Base-by-base conservation (phyloP, 129 eudicot genomes). In the Heracleum sosnowskyi region DNA sequence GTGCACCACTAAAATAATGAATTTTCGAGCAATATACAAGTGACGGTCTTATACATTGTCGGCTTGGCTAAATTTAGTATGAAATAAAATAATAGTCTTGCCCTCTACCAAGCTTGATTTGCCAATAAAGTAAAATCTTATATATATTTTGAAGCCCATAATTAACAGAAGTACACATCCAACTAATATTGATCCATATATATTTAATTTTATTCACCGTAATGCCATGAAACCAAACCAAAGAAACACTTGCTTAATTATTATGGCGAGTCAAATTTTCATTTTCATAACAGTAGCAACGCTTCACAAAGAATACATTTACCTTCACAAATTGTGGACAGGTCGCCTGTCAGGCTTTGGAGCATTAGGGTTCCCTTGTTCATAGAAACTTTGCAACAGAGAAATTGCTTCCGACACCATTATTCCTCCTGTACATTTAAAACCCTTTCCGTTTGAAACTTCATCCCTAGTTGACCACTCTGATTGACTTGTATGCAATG, bases 91-190 rank as follows among this genome's bases (percentile, higher is more conserved):
- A 83, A 91, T 93, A 95, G 64, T 89, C 75, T n/a, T n/a, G n/a
- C n/a, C 98, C 97, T 84, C 95, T 87, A 7, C 97, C 97, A 77
- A 93, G 31, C 84, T 93, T 93, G 84, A 91, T 93, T 97, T 91
- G 88, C 29, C 74, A 82, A 34, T 57, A 3, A 64, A 79, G 34
- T 15, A 51, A 51, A 76, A 51, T 41, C 42, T 75, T 69, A 75
- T 29, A 4, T 1, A 26, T 39, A n/a, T n/a, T n/a, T n/a, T n/a
- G n/a, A n/a, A n/a, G n/a, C n/a, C n/a, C n/a, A n/a, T n/a, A n/a
- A n/a, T n/a, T n/a, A n/a, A n/a, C n/a, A n/a, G n/a, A n/a, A n/a
- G n/a, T n/a, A n/a, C n/a, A 29, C 34, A 64, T 42, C 71, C 70
- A 64, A 28, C 13, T 64, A 64, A 28, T 29, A 66, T 17, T 11